Conservation (phyloP, 2,329 filamentous ascomycete species). For the Colletotrichum cordylinicola region DNA sequence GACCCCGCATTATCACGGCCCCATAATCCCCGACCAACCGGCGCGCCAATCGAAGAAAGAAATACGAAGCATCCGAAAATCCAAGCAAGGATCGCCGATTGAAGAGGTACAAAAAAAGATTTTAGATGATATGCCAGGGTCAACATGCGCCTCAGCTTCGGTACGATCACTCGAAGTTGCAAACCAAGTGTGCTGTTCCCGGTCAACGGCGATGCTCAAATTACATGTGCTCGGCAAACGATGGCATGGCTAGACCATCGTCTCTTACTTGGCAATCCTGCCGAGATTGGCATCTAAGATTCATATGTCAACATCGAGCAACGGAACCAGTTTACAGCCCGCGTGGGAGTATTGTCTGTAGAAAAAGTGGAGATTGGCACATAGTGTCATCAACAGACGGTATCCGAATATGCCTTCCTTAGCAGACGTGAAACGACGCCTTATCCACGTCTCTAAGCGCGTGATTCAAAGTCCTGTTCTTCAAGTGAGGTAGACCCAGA, state of each 20-base stretch:
- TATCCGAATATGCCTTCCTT: not conserved
- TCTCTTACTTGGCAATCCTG: not conserved
- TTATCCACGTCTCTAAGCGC: not conserved
- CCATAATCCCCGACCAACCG: not conserved
- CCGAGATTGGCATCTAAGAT: not conserved
- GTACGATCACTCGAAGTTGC: not conserved
- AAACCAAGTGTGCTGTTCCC: not conserved
- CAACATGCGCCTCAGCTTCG: not conserved
- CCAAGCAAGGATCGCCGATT: not conserved
- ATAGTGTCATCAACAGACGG: not conserved
- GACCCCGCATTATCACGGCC: not conserved
- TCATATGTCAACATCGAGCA: not conserved
- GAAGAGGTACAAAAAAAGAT: not conserved
- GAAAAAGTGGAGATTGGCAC: not conserved
- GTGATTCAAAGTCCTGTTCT: not conserved
- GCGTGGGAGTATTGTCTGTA: not conserved
- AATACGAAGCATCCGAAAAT: not conserved
- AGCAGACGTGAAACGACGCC: rapidly evolving
- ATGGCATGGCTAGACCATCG: rapidly evolving
- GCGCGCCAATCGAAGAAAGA: not conserved
- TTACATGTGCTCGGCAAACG: not conserved
- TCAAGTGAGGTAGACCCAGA: too few relatives aligned
- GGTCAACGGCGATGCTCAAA: not conserved
- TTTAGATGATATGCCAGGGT: not conserved
- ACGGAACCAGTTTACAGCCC: too few relatives aligned